phyloP scores from a whole-genome alignment of 2,329 filamentous ascomycete genomes.

The Lachnellula arida region DNA sequence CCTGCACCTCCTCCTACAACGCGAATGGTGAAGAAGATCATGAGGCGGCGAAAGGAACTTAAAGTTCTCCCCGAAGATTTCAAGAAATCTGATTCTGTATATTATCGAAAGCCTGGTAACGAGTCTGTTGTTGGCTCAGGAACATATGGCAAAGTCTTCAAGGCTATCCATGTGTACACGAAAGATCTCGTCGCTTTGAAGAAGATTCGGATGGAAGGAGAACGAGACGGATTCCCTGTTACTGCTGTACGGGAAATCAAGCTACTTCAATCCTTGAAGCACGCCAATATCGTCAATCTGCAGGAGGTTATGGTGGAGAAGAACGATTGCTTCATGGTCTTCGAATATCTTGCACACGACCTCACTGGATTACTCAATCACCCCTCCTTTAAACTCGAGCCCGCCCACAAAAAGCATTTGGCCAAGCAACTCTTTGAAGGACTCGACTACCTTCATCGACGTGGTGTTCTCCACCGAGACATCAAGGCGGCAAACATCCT shows the following conservation, averaged over 20 bases:
- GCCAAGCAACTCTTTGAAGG: constrained; percentile 91
- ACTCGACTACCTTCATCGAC: constrained; percentile 85
- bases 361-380: constrained; percentile 93
- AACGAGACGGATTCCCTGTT: constrained; percentile 85
- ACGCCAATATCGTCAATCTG: constrained; percentile 76
- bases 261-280: constrained; percentile 78
- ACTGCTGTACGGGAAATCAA: constrained; percentile 91
- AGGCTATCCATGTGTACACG: constrained; percentile 89
- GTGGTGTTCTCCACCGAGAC: constrained; percentile 92
- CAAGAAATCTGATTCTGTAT: constrained; percentile 78
- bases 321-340: constrained; percentile 99
- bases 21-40: constrained; percentile 60
- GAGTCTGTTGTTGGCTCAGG: constrained; percentile 94
- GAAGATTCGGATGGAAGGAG: constrained; percentile 89
- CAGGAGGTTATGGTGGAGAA: constrained; percentile 96
- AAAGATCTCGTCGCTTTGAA: constrained; percentile 80
- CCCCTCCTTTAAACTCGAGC: constrained; percentile 79
- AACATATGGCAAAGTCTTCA: constrained; percentile 94
- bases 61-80: constrained; percentile 71
- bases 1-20: constrained; percentile 35
- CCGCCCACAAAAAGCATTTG: constrained; percentile 86
- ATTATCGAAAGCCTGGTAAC: constrained; percentile 93
- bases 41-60: constrained; percentile 61
- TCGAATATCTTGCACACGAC: constrained; percentile 96
- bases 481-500: constrained; percentile 98